Percentiles rank a stretch among this genome's conserved stretches.
Conservation (phyloP, 495 filamentous ascomycete genomes). For the Penicillium steckii region DNA sequence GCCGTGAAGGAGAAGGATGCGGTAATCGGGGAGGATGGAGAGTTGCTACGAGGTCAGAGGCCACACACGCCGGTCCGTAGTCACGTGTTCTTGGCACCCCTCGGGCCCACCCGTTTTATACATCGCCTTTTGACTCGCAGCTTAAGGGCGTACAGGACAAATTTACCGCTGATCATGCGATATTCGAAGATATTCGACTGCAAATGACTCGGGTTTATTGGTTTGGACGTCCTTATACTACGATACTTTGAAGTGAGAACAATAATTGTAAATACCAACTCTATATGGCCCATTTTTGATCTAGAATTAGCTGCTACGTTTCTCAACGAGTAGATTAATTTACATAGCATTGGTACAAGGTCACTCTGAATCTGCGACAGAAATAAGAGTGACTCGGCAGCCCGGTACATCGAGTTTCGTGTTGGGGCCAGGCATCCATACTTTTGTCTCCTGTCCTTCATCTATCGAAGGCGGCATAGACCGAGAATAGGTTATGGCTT, state of each 20-base stretch:
- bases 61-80: slow-evolving; percentile 37
- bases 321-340: no score
- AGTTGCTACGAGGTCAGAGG: slow-evolving; percentile 40
- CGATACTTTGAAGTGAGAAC: no score
- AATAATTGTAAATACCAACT: no score
- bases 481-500: slow-evolving; percentile 45
- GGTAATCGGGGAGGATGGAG: slow-evolving; percentile 34
- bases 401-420: slow-evolving; percentile 46
- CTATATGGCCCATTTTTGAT: no score
- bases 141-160: no score
- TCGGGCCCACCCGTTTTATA: not conserved
- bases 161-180: no score
- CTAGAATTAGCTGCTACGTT: no score
- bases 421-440: slow-evolving; percentile 15
- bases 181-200: no score
- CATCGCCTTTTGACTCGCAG: not conserved
- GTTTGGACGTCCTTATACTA: no score
- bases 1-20: slow-evolving; percentile 26
- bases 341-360: not conserved
- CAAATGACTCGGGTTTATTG: no score
- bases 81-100: slow-evolving; percentile 40
- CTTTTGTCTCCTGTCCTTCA: not conserved
- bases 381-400: slow-evolving; percentile 26
- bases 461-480: not conserved
- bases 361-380: slow-evolving; percentile 8